Evolutionary conservation across 2,329 filamentous ascomycete genomes (phyloP).

Genomic region (Cadophora luteo-olivacea): DNA sequence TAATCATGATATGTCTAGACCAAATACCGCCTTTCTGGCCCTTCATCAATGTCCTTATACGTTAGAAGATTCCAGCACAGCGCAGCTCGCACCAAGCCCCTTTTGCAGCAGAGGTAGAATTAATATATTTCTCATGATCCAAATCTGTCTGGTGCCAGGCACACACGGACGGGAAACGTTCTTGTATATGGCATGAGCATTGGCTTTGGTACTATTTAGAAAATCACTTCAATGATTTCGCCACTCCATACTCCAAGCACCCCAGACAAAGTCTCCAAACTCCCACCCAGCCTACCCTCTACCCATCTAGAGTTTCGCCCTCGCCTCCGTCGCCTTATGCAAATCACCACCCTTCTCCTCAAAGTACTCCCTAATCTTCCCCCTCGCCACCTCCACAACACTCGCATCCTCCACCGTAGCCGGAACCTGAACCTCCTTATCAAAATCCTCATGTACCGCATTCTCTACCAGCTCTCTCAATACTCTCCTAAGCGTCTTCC

Average conservation of each 20-base stretch:
- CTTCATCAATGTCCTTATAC: too few species aligned
- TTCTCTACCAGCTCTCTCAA: slow-evolving; percentile 86
- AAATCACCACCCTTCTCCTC: slow-evolving; percentile 46
- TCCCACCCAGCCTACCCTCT: not conserved
- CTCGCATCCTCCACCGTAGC: slow-evolving; percentile 84
- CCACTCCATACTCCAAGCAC: not conserved
- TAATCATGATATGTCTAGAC: too few species aligned
- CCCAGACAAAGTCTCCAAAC: not conserved
- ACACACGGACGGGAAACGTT: not conserved
- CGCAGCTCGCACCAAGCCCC: too few species aligned
- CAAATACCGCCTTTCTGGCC: too few species aligned
- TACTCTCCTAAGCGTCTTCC: slow-evolving; percentile 86
- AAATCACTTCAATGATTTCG: not conserved
- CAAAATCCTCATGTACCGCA: slow-evolving; percentile 74
- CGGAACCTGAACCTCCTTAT: slow-evolving; percentile 75
- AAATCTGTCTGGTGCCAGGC: not conserved
- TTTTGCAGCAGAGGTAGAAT: too few species aligned
- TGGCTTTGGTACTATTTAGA: not conserved
- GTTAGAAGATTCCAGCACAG: too few species aligned
- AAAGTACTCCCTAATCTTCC: slow-evolving; percentile 79
- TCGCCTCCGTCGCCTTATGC: slow-evolving; percentile 43
- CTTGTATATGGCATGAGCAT: not conserved
- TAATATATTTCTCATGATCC: too few species aligned
- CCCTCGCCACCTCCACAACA: slow-evolving; percentile 76
- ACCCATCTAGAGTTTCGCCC: slow-evolving; percentile 56